Conservation (phyloP, 768 basidiomycete genomes). For the Tephrocybe sp. region DNA sequence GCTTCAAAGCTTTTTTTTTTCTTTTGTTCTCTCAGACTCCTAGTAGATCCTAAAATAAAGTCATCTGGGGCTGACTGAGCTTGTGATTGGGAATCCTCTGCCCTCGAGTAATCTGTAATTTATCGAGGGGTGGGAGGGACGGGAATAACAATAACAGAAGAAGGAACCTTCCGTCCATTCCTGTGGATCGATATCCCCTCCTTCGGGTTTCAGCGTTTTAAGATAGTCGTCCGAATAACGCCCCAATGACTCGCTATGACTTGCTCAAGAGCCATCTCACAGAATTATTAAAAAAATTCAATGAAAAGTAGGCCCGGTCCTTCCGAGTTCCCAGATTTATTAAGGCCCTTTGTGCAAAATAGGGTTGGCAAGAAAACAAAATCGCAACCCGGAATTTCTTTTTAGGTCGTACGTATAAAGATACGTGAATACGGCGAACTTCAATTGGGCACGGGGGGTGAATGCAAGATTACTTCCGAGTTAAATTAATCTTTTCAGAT, state of each 20-base stretch:
- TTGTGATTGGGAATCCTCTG: neutral
- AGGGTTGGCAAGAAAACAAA: neutral
- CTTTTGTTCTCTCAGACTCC: too few relatives aligned
- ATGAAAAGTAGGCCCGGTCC: conserved; percentile 1
- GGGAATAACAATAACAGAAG: neutral
- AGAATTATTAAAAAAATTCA: neutral
- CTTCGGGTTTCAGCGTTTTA: neutral
- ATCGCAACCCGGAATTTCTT: neutral
- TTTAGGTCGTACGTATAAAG: neutral
- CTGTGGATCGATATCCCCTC: neutral
- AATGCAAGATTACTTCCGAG: too few relatives aligned
- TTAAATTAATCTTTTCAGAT: neutral
- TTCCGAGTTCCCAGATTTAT: neutral
- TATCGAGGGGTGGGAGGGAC: too few relatives aligned
- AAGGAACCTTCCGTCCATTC: neutral
- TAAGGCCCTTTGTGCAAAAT: neutral
- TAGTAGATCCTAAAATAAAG: conserved; percentile 2
- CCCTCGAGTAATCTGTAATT: neutral
- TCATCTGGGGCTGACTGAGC: conserved; percentile 1
- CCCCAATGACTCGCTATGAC: conserved; percentile 4
- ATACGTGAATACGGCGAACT: neutral
- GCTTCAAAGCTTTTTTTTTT: too few relatives aligned
- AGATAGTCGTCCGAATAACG: conserved; percentile 8
- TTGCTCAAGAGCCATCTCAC: neutral
- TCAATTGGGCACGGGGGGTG: neutral